Evolutionary conservation across 306 rosid species (phyloP).

Genomic region (Lathyrus aphaca): DNA sequence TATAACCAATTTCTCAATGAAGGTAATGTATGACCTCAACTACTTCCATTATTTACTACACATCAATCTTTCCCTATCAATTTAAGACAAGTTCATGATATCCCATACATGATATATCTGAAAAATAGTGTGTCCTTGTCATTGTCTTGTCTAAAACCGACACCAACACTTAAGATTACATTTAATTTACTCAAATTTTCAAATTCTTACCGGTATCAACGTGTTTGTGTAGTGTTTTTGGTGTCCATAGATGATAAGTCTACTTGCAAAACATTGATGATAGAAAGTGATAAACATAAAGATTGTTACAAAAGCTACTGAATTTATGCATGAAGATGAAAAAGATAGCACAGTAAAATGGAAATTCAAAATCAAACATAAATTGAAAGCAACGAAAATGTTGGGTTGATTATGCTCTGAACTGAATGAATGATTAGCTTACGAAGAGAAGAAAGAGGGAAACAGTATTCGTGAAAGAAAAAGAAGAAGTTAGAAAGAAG

Average conservation of each 20-base stretch:
- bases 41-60: no score
- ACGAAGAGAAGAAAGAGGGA: no score
- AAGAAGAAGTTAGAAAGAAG: not conserved
- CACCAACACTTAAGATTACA: no score
- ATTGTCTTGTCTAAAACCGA: no score
- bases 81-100: no score
- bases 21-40: not conserved
- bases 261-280: not conserved
- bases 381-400: not conserved
- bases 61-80: no score
- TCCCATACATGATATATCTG: not conserved
- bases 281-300: conserved; percentile 4
- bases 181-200: no score
- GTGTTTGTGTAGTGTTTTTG: no score
- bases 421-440: no score
- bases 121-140: no score
- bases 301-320: not conserved
- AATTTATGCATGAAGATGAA: not conserved
- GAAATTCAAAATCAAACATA: not conserved
- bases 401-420: not conserved
- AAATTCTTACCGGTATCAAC: no score
- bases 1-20: conserved; percentile 19
- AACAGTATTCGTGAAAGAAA: not conserved
- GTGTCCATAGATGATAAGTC: not conserved
- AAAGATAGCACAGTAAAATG: not conserved